Base-by-base conservation (phyloP, 1,284 basidiomycete genomes). In the Fomitopsis schrenkii region DNA sequence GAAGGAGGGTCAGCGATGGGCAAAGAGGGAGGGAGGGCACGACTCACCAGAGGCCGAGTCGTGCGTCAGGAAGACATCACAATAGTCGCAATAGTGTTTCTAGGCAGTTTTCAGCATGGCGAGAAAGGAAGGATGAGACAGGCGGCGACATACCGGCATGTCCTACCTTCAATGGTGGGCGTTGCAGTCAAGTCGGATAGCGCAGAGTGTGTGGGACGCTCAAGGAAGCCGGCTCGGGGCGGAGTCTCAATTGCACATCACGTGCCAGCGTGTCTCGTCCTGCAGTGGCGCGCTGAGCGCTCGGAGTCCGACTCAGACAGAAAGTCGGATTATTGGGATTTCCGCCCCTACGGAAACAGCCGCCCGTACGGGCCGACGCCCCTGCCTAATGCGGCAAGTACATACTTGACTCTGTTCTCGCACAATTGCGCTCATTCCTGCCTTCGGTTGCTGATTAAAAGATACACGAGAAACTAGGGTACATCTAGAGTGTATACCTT, bases 1-100 rank as follows among this genome's bases (percentile, higher is more conserved):
- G 74, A 28, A 36, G 6, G 17, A 15, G 14, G 30, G 50, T 55
- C 59, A 63, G 57, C 64, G 56, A 59, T 59, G 66, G 41, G 63
- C 42, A 19, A 14, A 22, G 64, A 66, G 66, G 54, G 19, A 12
- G 12, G 7, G 46, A 26, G 10, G 44, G 33, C 30, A 2, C 9
- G 56, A 74, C 79, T 59, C 67, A 90, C 90, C 93, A 67, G 93
- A 94, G 55, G 91, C 85, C 15, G 93, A 94, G 72, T 95, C 93
- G 75, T 95, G 94, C 50, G 93, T 95, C 69, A 94, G 72, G 70
- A 92, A 93, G 56, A 94, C 93, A 80, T 95, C 93, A 74, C 93
- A 95, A 71, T 96, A 97, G 78, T 97, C 94, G 74, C 94, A 92
- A 69, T 92, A 92, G 66, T 92, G 89, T 88, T 92, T 92, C 90